Conservation (phyloP, 768 basidiomycete species). For the Kwoniella europaea region DNA sequence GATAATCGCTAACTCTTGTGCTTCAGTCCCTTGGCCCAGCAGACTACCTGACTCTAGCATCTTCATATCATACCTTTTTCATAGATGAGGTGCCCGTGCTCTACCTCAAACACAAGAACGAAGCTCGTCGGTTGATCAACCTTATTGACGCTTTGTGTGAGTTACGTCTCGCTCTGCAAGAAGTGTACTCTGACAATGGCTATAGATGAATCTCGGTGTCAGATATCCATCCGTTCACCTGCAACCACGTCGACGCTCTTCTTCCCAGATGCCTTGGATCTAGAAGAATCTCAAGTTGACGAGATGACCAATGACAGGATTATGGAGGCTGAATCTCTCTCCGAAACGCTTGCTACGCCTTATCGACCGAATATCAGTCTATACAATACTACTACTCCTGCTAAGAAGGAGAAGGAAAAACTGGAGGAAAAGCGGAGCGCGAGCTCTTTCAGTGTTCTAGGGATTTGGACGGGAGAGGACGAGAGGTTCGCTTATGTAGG, state of each 20-base stretch:
- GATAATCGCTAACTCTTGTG: neutral
- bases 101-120: constrained; percentile 65
- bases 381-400: constrained; percentile 60
- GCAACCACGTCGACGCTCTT: constrained; percentile 61
- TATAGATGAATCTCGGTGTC: constrained; percentile 54
- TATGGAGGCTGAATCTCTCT: constrained; percentile 63
- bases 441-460: constrained; percentile 62
- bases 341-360: constrained; percentile 61
- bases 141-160: constrained; percentile 68
- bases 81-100: constrained; percentile 65
- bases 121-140: constrained; percentile 68
- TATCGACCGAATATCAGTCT: constrained; percentile 66
- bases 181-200: neutral
- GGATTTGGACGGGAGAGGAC: constrained; percentile 66
- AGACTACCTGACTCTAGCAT: constrained; percentile 66
- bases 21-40: constrained; percentile 64
- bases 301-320: constrained; percentile 48
- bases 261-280: constrained; percentile 64
- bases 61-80: constrained; percentile 63
- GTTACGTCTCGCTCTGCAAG: constrained; percentile 26
- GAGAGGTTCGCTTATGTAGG: constrained; percentile 67
- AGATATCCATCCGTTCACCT: constrained; percentile 47
- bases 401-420: constrained; percentile 35
- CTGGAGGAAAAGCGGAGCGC: constrained; percentile 37
- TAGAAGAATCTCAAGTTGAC: constrained; percentile 46